phyloP scores from a whole-genome alignment of 164 flowering plant species.

The grape (Vitis vinifera) region DNA sequence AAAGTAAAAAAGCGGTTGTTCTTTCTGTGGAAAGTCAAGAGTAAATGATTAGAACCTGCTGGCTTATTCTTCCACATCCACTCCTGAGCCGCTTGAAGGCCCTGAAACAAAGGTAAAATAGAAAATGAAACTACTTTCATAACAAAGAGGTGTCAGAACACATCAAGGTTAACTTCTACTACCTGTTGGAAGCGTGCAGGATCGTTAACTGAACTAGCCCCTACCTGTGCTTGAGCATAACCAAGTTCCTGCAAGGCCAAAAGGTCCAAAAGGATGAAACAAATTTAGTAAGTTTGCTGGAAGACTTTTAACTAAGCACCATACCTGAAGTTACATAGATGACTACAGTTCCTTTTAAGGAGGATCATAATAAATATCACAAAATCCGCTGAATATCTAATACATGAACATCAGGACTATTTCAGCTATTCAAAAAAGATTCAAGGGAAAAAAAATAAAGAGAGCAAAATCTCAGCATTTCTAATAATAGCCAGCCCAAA shows the following conservation, averaged over 20 bases:
- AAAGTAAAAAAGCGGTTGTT: background rate
- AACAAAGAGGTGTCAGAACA: background rate
- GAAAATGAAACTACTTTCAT: background rate
- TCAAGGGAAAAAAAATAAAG: no score
- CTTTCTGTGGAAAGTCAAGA: background rate
- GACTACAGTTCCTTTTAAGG: no score
- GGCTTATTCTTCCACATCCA: slow-evolving; percentile 82
- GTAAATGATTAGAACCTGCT: slow-evolving; percentile 39
- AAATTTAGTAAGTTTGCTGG: background rate
- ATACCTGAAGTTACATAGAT: background rate
- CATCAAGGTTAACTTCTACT: slow-evolving; percentile 4
- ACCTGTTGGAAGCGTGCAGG: slow-evolving; percentile 69
- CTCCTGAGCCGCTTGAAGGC: slow-evolving; percentile 60
- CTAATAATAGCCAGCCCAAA: no score
- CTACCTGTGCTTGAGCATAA: slow-evolving; percentile 38
- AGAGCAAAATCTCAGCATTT: no score
- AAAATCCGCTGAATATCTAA: no score
- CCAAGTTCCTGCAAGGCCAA: slow-evolving; percentile 40
- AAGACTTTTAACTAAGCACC: background rate
- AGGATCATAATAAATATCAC: no score
- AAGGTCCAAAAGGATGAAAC: background rate
- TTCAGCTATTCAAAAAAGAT: no score
- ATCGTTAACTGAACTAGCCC: slow-evolving; percentile 35
- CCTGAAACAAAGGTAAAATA: slow-evolving; percentile 30
- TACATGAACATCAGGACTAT: no score